Base-by-base conservation (phyloP, 2,329 filamentous ascomycete species). In the Trichoderma koningiopsis region DNA sequence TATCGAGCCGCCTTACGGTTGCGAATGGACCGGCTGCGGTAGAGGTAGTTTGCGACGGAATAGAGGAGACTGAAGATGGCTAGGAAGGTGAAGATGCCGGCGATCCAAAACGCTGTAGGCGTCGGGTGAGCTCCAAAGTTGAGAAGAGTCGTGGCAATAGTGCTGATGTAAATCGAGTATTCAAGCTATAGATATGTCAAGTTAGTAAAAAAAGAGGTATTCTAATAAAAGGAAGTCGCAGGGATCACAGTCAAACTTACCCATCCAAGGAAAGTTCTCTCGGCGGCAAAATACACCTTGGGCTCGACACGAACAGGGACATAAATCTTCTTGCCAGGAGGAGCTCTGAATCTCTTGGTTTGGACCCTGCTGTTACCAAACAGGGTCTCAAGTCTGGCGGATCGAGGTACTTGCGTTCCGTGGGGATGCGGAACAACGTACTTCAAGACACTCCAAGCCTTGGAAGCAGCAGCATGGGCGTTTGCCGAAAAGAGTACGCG, bases 251-350 rank as follows among this genome's bases (percentile, higher is more conserved):
- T 43, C 16, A 10, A 27, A 82, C 88, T 83, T 81, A 92, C 90
- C 94, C 96, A 99, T 72, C 93, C 92, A 69, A 99, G 86, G 82
- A 97, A 99, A 0, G 96, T 99, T 72, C 96, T 89, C 81, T 99
- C 96, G 0, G 94, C 94, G 27, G 96, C 96, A 78, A 99, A 97
- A 80, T 94, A 97, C 62, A 99, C 96, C 82, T 99, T 99, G 40
- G 96, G 96, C 80, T 99, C 96, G 40, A 99, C 94, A 60, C 96
- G 90, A 68, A 98, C 91, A 16, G 95, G 95, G 29, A 99, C 96
- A 76, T 98, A 95, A 70, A 99, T 98, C 79, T 92, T 92, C 88
- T 94, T 95, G 66, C 92, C 92, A 78, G 88, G 90, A 14, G 92
- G 92, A 10, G 92, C 92, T 77, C 89, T 90, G 82, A 94, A 88